Conservation (phyloP, 306 rosid species). For the Ziziphus jujuba region DNA sequence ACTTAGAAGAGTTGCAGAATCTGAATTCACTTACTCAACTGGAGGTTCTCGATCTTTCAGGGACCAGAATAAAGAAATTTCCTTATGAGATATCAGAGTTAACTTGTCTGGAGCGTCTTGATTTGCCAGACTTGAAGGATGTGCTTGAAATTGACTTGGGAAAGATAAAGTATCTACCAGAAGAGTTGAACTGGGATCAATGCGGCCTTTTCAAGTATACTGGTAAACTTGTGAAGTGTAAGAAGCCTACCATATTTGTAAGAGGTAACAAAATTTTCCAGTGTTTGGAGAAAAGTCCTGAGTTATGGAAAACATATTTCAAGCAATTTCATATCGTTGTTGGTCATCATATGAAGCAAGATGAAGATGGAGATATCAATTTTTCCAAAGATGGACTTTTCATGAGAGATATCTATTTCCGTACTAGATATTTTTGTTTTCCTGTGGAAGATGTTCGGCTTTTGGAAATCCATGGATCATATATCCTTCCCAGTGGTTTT, state of each 20-base stretch:
- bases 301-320: slow-evolving; percentile 12
- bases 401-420: slow-evolving; percentile 12
- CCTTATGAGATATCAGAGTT: slow-evolving; percentile 18
- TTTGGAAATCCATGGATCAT: slow-evolving; percentile 22
- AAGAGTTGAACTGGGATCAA: slow-evolving; percentile 24
- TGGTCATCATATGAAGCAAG: slow-evolving; percentile 8
- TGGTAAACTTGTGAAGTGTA: neutral
- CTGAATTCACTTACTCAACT: slow-evolving; percentile 5
- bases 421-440: neutral
- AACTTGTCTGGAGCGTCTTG: slow-evolving; percentile 16
- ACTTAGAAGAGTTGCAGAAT: neutral
- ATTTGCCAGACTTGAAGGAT: slow-evolving; percentile 22
- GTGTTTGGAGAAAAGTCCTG: slow-evolving; percentile 18
- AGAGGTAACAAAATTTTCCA: slow-evolving; percentile 4
- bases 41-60: slow-evolving; percentile 35
- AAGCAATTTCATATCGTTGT: slow-evolving; percentile 15
- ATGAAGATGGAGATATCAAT: slow-evolving; percentile 6
- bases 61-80: slow-evolving; percentile 16
- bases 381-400: neutral
- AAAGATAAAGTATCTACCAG: slow-evolving; percentile 18
- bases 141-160: slow-evolving; percentile 15
- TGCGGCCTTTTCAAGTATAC: slow-evolving; percentile 16
- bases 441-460: slow-evolving; percentile 1
- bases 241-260: slow-evolving; percentile 18
- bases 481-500: slow-evolving; percentile 9